Evolutionary conservation across 1,284 basidiomycete genomes (phyloP), one percentile per base, ranked within the genome.

Genomic region (Marasmius sp.): DNA sequence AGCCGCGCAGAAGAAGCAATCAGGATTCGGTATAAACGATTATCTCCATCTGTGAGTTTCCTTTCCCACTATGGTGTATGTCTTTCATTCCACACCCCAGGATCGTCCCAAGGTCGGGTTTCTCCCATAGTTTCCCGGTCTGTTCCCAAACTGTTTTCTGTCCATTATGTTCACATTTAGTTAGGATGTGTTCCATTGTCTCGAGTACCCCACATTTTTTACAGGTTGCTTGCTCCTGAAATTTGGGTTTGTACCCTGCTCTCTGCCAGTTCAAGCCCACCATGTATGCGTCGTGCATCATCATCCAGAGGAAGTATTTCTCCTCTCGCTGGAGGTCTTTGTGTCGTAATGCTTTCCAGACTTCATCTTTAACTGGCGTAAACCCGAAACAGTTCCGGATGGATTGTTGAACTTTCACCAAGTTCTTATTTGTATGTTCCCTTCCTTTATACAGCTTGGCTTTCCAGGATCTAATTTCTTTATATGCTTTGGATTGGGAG

Each of bases 301-400:
- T n/a, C 61, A 67, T 71, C 72, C 71, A 77, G 14, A 75, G 61
- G 65, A 74, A 77, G 51, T 68, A 66, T 2, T 64, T 2, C 1
- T 61, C 55, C 34, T 68, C 63, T 3, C 66, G 52, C 1, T 54
- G 9, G 27, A 73, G 41, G 52, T 70, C 64, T 55, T 64, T 66
- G 16, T 59, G 47, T 2, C 65, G 33, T 0, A 64, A 41, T 8
- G 59, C 47, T 51, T 20, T 57, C 66, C 68, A 68, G 6, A 68
- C 57, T 20, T 34, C 27, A 6, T 14, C 27, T 0, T 53, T 10
- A 7, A 43, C 18, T 3, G 63, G 43, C n/a, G 11, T 33, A 6
- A 5, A 16, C 1, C 38, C 47, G 33, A 52, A 60, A 16, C 52
- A 57, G 7, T 48, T 53, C 11, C 53, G 18, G 7, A 38, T 33